A percentile compares a stretch with the other conserved stretches of the same genome.
These are phyloP conservation scores for Bretschneidera sinensis DNA, from an alignment of 345 rosid species.

Conservation along the genomic window DNA sequence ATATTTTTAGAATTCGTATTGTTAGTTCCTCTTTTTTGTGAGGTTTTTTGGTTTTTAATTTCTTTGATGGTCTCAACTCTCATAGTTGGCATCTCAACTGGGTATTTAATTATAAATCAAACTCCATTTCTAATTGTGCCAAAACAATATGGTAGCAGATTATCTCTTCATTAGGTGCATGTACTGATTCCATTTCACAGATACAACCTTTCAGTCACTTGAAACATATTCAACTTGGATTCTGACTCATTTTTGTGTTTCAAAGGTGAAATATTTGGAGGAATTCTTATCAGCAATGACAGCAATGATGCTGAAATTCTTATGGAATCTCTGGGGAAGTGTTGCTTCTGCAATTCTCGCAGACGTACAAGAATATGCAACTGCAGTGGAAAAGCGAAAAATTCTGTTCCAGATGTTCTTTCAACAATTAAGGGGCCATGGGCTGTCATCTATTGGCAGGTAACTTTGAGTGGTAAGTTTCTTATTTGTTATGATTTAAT, in stretches of 20 bases:
- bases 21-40: no score
- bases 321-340: slow-evolving; percentile 41
- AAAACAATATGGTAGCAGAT: neutral
- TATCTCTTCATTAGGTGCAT: neutral
- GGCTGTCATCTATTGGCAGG: slow-evolving; percentile 92
- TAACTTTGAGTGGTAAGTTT: slow-evolving; percentile 33
- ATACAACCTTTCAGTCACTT: neutral
- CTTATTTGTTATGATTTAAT: slow-evolving; percentile 3
- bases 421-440: slow-evolving; percentile 81
- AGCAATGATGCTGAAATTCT: slow-evolving; percentile 66
- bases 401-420: slow-evolving; percentile 58
- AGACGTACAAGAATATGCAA: slow-evolving; percentile 20
- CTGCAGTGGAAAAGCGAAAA: slow-evolving; percentile 18
- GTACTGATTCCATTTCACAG: neutral
- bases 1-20: no score
- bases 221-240: neutral
- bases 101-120: neutral
- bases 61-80: no score
- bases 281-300: slow-evolving; percentile 45
- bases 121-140: neutral
- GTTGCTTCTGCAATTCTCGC: slow-evolving; percentile 29
- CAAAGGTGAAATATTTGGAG: slow-evolving; percentile 78
- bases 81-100: neutral
- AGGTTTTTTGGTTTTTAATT: no score
- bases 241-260: slow-evolving; percentile 6